Evolutionary conservation across 768 basidiomycete species (phyloP).

Genomic region (Pisolithus marmoratus): DNA sequence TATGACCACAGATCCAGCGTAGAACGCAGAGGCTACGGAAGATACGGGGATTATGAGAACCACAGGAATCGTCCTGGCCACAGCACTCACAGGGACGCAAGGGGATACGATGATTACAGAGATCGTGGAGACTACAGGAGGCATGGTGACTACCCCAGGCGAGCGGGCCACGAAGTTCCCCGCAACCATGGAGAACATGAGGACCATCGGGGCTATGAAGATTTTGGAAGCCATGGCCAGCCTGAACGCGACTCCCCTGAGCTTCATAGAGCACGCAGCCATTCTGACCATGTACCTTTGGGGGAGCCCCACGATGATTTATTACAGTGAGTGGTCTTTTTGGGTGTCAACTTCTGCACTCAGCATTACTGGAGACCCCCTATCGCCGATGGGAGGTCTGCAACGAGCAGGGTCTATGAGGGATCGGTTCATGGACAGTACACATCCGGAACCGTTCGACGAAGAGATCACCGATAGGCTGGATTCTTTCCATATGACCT

Average conservation of each 20-base stretch:
- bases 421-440: conserved; percentile 10
- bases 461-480: conserved; percentile 19
- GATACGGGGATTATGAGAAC: conserved; percentile 14
- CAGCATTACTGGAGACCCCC: conserved; percentile 9
- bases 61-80: conserved; percentile 10
- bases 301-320: conserved; percentile 12
- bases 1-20: conserved; percentile 14
- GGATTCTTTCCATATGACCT: conserved; percentile 20
- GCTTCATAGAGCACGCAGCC: conserved; percentile 21
- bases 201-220: neutral
- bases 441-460: conserved; percentile 12
- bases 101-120: conserved; percentile 10
- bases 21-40: conserved; percentile 15
- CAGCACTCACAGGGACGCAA: conserved; percentile 5
- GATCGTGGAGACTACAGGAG: conserved; percentile 13
- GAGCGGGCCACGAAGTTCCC: conserved; percentile 6
- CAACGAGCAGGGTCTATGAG: conserved; percentile 12
- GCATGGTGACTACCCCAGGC: conserved; percentile 4
- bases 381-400: conserved; percentile 22
- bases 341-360: conserved; percentile 5
- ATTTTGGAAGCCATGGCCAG: neutral
- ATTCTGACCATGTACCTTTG: conserved; percentile 13
- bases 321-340: conserved; percentile 12
- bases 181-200: conserved; percentile 6
- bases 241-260: conserved; percentile 13